phyloP scores from a whole-genome alignment of 148 eudicot species.

The Rhododendron ovatum region DNA sequence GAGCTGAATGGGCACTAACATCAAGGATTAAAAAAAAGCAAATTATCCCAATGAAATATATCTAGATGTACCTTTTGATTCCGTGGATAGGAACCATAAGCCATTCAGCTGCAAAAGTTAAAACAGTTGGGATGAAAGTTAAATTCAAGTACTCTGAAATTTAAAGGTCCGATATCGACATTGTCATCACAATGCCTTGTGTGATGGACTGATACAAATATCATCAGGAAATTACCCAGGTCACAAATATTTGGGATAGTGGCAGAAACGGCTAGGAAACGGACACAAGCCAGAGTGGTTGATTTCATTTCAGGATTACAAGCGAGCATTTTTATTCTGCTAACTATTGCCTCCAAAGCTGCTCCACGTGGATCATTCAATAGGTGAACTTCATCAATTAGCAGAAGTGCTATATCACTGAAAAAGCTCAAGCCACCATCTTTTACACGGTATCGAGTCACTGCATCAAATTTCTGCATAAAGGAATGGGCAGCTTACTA shows the following conservation, averaged over 20 bases:
- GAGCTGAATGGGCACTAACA: constrained; percentile 2
- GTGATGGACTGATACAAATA: neutral
- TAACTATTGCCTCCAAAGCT: constrained; percentile 94
- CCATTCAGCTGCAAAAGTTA: constrained; percentile 78
- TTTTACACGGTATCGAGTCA: constrained; percentile 83
- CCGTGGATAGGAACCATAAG: constrained; percentile 86
- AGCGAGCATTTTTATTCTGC: constrained; percentile 91
- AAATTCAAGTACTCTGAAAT: too few species aligned
- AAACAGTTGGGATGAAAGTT: neutral
- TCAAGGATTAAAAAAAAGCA: neutral
- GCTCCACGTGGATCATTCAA: constrained; percentile 98
- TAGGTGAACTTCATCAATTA: constrained; percentile 96
- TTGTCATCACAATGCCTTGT: neutral
- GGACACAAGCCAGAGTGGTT: constrained; percentile 68
- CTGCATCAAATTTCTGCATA: constrained; percentile 93
- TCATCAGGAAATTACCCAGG: constrained; percentile 51
- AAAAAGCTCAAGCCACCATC: constrained; percentile 93
- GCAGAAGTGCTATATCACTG: constrained; percentile 91
- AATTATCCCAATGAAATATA: neutral
- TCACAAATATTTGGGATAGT: constrained; percentile 94
- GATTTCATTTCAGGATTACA: constrained; percentile 71
- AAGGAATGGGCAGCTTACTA: constrained; percentile 16
- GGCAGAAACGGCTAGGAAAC: constrained; percentile 90
- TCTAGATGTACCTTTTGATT: constrained; percentile 60
- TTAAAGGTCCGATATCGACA: neutral